phyloP scores from a whole-genome alignment of 108 stramenopile genomes.

The Conticribra guillardii region DNA sequence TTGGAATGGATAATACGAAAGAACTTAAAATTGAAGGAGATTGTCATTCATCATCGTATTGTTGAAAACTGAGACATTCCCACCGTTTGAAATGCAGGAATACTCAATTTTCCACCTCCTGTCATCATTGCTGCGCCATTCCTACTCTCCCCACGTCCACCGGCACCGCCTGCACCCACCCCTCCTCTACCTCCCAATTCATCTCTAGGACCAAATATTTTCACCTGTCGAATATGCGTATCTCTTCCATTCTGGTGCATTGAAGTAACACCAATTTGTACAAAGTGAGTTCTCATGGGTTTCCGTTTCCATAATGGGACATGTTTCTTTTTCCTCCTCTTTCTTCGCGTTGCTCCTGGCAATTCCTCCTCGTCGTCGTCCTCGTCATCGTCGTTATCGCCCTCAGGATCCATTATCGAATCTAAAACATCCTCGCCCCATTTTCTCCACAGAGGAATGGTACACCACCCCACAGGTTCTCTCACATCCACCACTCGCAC shows the following conservation, averaged over 20 bases:
- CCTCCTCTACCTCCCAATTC: constrained; percentile 26
- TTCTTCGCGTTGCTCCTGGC: constrained; percentile 1
- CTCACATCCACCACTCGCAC: constrained; percentile 81
- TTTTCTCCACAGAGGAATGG: constrained; percentile 64
- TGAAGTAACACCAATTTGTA: constrained; percentile 88
- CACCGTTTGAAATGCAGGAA: constrained; percentile 51
- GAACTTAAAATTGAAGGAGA: no score
- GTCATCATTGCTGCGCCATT: constrained; percentile 27
- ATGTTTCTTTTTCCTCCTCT: constrained; percentile 35
- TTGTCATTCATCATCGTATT: constrained; percentile 60
- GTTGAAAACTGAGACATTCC: constrained; percentile 69
- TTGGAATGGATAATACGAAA: no score
- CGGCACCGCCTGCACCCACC: background rate
- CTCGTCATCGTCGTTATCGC: constrained; percentile 45
- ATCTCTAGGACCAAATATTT: constrained; percentile 84
- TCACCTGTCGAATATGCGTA: constrained; percentile 95
- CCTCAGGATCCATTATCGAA: constrained; percentile 69
- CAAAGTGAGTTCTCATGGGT: constrained; percentile 83
- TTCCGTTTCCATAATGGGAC: constrained; percentile 38
- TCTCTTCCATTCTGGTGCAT: constrained; percentile 99
- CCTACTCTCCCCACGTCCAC: constrained; percentile 1
- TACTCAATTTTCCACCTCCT: constrained; percentile 25
- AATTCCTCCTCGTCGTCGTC: constrained; percentile 24
- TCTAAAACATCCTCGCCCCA: constrained; percentile 49
- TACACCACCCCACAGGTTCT: constrained; percentile 90